These are phyloP conservation scores for Citrullus amarus DNA, from an alignment of 306 rosid species.

Conservation along the genomic window DNA sequence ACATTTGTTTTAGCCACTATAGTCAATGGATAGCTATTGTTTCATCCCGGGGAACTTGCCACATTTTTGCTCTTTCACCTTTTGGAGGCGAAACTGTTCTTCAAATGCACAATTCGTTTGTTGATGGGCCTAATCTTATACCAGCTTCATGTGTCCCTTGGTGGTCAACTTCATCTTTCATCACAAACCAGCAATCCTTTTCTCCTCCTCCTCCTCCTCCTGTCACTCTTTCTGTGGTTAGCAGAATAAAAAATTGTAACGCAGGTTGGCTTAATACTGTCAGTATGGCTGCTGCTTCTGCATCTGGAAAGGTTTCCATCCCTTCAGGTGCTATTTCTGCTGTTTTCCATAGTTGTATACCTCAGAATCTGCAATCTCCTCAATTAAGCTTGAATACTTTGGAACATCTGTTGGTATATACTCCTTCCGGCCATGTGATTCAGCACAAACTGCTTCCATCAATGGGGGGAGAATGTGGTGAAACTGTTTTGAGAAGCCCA, in stretches of 20 bases:
- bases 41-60: conserved; percentile 80
- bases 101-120: conserved; percentile 46
- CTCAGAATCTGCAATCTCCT: conserved; percentile 26
- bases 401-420: conserved; percentile 74
- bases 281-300: conserved; percentile 78
- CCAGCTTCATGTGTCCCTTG: conserved; percentile 63
- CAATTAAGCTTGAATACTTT: conserved; percentile 38
- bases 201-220: conserved; percentile 58
- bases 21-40: conserved; percentile 86
- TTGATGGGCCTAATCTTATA: conserved; percentile 47
- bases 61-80: conserved; percentile 68
- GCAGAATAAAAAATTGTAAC: conserved; percentile 74
- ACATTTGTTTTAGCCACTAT: conserved; percentile 68
- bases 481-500: conserved; percentile 38
- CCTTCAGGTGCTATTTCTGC: conserved; percentile 91
- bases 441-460: conserved; percentile 70
- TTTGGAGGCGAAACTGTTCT: conserved; percentile 82
- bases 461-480: conserved; percentile 50
- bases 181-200: conserved; percentile 43
- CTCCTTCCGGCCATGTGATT: conserved; percentile 75
- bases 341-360: conserved; percentile 60
- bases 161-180: conserved; percentile 77
- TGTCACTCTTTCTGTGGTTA: conserved; percentile 75
- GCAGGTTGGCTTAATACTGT: conserved; percentile 88
- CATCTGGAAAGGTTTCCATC: conserved; percentile 56